These are phyloP conservation scores for Luffa acutangula DNA, from an alignment of 306 rosid species.

Conservation along the genomic window DNA sequence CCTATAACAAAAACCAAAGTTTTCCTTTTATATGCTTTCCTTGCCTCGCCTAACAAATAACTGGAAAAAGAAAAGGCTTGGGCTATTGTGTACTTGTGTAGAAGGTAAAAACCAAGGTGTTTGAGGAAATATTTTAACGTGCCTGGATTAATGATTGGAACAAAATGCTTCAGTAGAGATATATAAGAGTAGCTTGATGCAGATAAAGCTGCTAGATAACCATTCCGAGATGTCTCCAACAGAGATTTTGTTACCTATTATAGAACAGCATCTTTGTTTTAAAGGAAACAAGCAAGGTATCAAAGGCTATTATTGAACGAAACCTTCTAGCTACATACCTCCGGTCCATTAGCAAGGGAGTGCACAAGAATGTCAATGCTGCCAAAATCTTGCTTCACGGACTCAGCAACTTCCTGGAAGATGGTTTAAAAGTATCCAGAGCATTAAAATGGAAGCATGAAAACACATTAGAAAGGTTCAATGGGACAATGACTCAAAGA, in stretches of 20 bases:
- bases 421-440: background rate
- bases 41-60: background rate
- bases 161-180: slow-evolving; percentile 78
- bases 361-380: slow-evolving; percentile 96
- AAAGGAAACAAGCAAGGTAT: background rate
- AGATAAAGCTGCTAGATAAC: slow-evolving; percentile 94
- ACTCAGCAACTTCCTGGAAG: slow-evolving; percentile 83
- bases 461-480: background rate
- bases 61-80: background rate
- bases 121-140: background rate
- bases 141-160: slow-evolving; percentile 89
- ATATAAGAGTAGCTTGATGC: slow-evolving; percentile 95
- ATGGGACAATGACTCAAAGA: background rate
- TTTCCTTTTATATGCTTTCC: background rate
- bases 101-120: background rate
- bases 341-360: slow-evolving; percentile 99
- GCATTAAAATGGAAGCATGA: background rate
- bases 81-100: background rate
- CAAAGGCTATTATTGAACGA: background rate
- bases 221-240: slow-evolving; percentile 91
- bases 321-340: slow-evolving; percentile 38
- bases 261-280: slow-evolving; percentile 2
- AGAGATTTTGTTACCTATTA: slow-evolving; percentile 77
- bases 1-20: slow-evolving; percentile 31
- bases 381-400: slow-evolving; percentile 86